Evolutionary conservation across 176 grass and related monocot species (phyloP).

Genomic region (Secale cereale): DNA sequence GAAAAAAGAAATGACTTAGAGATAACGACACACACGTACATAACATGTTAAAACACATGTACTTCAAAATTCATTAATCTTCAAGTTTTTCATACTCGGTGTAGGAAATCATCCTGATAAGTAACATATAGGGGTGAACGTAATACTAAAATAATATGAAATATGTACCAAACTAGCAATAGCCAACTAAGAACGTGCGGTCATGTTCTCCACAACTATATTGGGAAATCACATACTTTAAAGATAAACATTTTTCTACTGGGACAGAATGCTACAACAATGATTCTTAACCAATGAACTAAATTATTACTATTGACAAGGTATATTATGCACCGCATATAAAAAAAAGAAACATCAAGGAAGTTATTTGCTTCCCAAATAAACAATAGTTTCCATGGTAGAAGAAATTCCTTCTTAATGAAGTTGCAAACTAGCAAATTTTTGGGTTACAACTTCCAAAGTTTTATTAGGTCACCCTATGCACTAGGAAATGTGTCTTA

Average conservation of each 20-base stretch:
- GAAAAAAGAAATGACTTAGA: conserved; percentile 6
- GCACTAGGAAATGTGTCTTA: background rate
- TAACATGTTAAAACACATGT: background rate
- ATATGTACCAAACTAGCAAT: background rate
- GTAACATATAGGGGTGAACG: background rate
- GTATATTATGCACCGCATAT: background rate
- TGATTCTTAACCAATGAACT: background rate
- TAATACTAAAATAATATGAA: background rate
- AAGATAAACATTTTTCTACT: too few relatives aligned
- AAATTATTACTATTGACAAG: background rate
- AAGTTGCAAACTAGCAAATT: background rate
- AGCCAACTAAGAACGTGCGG: background rate
- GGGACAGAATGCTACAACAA: background rate
- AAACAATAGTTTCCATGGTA: background rate
- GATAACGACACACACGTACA: background rate
- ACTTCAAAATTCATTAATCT: background rate
- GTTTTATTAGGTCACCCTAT: background rate
- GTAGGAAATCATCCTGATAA: background rate
- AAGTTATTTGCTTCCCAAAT: background rate
- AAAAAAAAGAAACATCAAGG: background rate
- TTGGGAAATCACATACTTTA: background rate
- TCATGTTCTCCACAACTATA: background rate
- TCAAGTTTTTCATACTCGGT: background rate
- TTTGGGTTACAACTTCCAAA: background rate
- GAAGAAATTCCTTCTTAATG: background rate